Evolutionary conservation across 2,329 filamentous ascomycete genomes (phyloP).

Genomic region (Zymoseptoria pseudotritici): DNA sequence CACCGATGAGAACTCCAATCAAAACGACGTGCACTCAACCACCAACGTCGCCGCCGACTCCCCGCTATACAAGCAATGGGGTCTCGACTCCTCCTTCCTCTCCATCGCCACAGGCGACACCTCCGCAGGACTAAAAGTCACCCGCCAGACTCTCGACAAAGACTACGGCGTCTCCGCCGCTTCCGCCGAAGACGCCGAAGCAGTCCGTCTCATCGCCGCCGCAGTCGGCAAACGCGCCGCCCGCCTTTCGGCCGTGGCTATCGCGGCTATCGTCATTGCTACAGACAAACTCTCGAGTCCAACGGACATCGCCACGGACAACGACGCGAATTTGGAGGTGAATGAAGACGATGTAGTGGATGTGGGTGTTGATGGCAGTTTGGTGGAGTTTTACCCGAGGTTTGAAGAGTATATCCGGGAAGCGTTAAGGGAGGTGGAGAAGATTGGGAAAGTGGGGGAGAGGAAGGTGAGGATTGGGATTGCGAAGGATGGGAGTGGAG

Average conservation of each 20-base stretch:
- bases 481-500: conserved; percentile 90
- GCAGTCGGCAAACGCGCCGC: conserved; percentile 86
- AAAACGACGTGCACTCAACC: conserved; percentile 60
- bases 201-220: conserved; percentile 73
- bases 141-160: conserved; percentile 71
- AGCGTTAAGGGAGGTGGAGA: conserved; percentile 65
- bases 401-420: conserved; percentile 86
- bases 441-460: conserved; percentile 71
- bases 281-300: conserved; percentile 59
- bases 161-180: conserved; percentile 69
- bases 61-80: conserved; percentile 72
- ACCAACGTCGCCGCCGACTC: conserved; percentile 60
- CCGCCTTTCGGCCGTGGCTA: conserved; percentile 76
- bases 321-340: conserved; percentile 26
- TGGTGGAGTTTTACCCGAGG: conserved; percentile 92
- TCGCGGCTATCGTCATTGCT: conserved; percentile 75
- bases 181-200: conserved; percentile 75
- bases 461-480: conserved; percentile 88
- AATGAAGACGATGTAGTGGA: conserved; percentile 66
- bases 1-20: conserved; percentile 63
- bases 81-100: conserved; percentile 83
- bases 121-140: conserved; percentile 61
- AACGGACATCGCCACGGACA: conserved; percentile 25
- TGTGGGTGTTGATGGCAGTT: conserved; percentile 85
- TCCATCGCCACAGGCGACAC: conserved; percentile 78